These are phyloP conservation scores for Stachybotrys chlorohalonatus DNA, from an alignment of 2,329 filamentous ascomycete species.

Conservation along the genomic window DNA sequence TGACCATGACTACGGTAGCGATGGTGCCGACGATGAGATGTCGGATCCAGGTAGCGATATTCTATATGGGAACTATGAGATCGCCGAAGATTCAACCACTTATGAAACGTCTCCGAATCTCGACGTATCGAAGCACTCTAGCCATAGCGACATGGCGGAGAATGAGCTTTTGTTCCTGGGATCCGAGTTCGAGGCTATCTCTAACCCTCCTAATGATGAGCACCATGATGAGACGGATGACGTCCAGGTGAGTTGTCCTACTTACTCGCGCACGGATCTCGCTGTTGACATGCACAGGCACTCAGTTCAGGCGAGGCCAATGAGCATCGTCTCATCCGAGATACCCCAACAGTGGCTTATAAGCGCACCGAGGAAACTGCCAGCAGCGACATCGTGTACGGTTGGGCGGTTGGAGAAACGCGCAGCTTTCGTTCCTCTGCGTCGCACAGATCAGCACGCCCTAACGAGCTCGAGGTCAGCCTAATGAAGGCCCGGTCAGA, in stretches of 20 bases:
- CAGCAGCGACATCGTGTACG: no score
- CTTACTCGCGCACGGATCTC: background rate
- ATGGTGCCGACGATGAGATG: background rate
- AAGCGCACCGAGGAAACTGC: no score
- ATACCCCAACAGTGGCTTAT: no score
- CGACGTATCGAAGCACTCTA: background rate
- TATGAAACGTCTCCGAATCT: background rate
- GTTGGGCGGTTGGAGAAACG: no score
- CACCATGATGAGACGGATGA: background rate
- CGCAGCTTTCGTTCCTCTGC: no score
- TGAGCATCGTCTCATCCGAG: background rate
- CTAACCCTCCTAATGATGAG: background rate
- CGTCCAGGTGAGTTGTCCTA: background rate
- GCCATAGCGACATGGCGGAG: background rate
- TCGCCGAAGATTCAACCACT: background rate
- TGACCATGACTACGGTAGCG: no score
- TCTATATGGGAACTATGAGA: background rate
- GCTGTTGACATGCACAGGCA: background rate
- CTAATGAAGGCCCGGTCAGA: no score
- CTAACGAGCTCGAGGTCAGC: no score
- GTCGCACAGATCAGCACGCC: no score
- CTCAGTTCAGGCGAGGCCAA: background rate
- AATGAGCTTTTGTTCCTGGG: background rate
- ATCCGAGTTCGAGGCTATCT: background rate
- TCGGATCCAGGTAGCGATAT: background rate